phyloP scores from a whole-genome alignment of 176 grass and related monocot species.

The Ensete ventricosum region DNA sequence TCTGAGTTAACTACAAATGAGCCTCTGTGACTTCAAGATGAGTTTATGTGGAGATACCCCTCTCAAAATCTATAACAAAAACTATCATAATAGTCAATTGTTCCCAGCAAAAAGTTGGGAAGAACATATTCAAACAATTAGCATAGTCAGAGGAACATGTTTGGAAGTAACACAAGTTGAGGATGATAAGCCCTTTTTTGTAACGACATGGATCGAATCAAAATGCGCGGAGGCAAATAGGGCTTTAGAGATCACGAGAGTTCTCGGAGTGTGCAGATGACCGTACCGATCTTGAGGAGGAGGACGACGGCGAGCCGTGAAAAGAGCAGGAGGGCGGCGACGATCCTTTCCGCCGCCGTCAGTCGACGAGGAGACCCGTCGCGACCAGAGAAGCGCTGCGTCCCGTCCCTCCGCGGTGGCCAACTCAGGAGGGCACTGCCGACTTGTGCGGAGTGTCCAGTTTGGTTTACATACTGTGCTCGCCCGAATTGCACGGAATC shows the following conservation, averaged over 20 bases:
- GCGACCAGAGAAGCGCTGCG: background rate
- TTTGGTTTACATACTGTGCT: background rate
- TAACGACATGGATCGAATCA: background rate
- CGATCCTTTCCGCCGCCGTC: conserved; percentile 36
- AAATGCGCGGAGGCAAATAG: background rate
- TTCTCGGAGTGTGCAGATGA: conserved; percentile 71
- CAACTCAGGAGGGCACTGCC: background rate
- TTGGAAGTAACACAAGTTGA: too few species aligned
- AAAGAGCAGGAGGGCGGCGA: conserved; percentile 58
- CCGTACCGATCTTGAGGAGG: conserved; percentile 80
- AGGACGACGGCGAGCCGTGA: conserved; percentile 75
- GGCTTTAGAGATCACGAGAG: conserved; percentile 44
- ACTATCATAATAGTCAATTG: too few species aligned
- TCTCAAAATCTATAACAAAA: too few species aligned
- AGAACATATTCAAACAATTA: too few species aligned
- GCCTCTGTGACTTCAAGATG: too few species aligned
- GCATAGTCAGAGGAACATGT: too few species aligned
- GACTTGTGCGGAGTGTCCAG: too few species aligned
- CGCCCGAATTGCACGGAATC: too few species aligned
- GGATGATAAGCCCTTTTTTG: too few species aligned
- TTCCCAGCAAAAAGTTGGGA: too few species aligned
- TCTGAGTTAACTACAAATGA: too few species aligned
- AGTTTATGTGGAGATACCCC: too few species aligned
- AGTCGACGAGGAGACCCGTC: conserved; percentile 29
- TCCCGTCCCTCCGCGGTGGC: background rate